phyloP scores from a whole-genome alignment of 2,329 filamentous ascomycete genomes.

The Emmonsia crescens region DNA sequence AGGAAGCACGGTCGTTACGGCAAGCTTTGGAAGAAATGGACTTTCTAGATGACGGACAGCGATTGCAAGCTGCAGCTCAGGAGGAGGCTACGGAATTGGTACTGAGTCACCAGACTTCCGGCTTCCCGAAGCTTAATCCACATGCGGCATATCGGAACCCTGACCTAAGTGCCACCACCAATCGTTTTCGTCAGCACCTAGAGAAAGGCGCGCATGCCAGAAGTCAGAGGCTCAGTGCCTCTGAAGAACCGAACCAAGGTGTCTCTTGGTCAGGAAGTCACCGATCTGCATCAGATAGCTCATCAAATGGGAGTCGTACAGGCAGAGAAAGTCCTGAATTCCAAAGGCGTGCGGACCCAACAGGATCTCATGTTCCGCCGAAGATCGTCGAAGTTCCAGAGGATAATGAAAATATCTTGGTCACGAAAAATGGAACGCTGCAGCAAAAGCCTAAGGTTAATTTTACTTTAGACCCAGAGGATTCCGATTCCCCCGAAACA shows the following conservation, averaged over 20 bases:
- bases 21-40: slow-evolving; percentile 50
- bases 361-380: background rate
- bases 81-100: slow-evolving; percentile 54
- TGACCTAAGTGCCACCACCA: slow-evolving; percentile 20
- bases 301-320: slow-evolving; percentile 12
- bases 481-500: slow-evolving; percentile 10
- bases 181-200: slow-evolving; percentile 33
- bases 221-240: slow-evolving; percentile 26
- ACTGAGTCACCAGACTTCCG: slow-evolving; percentile 50
- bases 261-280: slow-evolving; percentile 3
- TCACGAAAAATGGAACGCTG: slow-evolving; percentile 17
- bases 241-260: slow-evolving; percentile 4
- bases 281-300: slow-evolving; percentile 12
- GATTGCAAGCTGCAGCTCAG: slow-evolving; percentile 47
- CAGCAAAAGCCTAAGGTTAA: slow-evolving; percentile 31
- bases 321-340: slow-evolving; percentile 8
- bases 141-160: slow-evolving; percentile 38
- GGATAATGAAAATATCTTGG: slow-evolving; percentile 3
- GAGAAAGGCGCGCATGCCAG: slow-evolving; percentile 36
- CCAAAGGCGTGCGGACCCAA: background rate
- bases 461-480: slow-evolving; percentile 27
- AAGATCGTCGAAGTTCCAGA: slow-evolving; percentile 2
- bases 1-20: slow-evolving; percentile 46
- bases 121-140: slow-evolving; percentile 39
- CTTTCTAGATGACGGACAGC: slow-evolving; percentile 42